Conservation (phyloP, 805 yeast species). For the Candida tallmaniae region DNA sequence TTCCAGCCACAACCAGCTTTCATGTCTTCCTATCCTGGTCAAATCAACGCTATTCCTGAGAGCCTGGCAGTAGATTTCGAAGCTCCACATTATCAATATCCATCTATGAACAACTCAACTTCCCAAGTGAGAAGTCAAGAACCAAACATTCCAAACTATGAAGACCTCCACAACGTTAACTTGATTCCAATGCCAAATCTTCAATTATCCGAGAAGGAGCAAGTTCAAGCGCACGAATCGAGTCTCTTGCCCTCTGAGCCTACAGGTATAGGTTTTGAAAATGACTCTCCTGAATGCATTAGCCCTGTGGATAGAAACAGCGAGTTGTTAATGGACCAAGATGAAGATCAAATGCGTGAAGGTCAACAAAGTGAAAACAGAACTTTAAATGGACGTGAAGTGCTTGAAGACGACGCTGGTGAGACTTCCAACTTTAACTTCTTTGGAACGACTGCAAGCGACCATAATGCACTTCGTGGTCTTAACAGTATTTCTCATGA, state of each 20-base stretch:
- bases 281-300: constrained; percentile 17
- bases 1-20: neutral
- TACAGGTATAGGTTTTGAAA: constrained; percentile 18
- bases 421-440: constrained; percentile 4
- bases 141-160: constrained; percentile 22
- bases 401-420: neutral
- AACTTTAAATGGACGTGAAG: no score
- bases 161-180: constrained; percentile 12
- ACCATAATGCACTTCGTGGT: no score
- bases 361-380: neutral
- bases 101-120: no score
- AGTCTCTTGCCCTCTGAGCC: constrained; percentile 59
- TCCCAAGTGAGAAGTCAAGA: neutral
- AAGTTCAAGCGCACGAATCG: constrained; percentile 48
- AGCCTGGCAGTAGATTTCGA: neutral
- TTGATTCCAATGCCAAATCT: constrained; percentile 13
- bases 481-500: constrained; percentile 12
- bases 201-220: constrained; percentile 54
- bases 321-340: constrained; percentile 4
- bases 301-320: constrained; percentile 17
- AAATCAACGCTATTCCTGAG: constrained; percentile 1
- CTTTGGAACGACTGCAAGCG: constrained; percentile 5
- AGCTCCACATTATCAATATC: neutral
- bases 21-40: neutral
- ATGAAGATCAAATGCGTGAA: neutral